phyloP scores from a whole-genome alignment of 345 rosid genomes.

The Melaleuca quinquenervia region DNA sequence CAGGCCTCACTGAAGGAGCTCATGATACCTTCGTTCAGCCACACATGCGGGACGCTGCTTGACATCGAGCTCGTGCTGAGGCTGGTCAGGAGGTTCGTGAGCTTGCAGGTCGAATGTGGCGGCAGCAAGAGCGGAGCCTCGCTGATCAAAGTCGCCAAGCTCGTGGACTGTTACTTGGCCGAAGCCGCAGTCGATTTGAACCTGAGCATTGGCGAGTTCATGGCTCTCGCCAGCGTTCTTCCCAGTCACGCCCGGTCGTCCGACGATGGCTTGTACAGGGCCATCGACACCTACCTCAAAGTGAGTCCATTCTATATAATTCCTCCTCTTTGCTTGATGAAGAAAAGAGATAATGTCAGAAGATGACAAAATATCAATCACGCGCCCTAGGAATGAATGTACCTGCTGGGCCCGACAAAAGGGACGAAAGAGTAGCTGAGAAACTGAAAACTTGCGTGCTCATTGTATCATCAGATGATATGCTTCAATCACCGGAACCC shows the following conservation, averaged over 20 bases:
- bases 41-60: constrained; percentile 58
- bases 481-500: neutral
- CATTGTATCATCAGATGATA: neutral
- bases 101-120: constrained; percentile 43
- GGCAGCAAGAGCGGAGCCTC: constrained; percentile 37
- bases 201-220: constrained; percentile 40
- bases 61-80: constrained; percentile 69
- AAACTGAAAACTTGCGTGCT: neutral
- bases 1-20: constrained; percentile 77
- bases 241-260: constrained; percentile 62
- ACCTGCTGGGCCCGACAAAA: neutral
- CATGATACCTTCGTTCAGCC: constrained; percentile 91
- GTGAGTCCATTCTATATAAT: constrained; percentile 17
- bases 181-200: constrained; percentile 61
- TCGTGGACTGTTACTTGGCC: constrained; percentile 66
- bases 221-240: constrained; percentile 49
- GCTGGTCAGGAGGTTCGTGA: constrained; percentile 47
- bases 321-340: too few relatives aligned
- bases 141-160: constrained; percentile 62
- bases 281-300: constrained; percentile 83
- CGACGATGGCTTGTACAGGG: constrained; percentile 75
- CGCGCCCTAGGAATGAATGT: neutral
- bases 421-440: neutral
- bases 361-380: neutral
- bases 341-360: neutral